Evolutionary conservation across 1,139 yeast species (phyloP).

Genomic region (Hyphopichia pseudoburtonii): DNA sequence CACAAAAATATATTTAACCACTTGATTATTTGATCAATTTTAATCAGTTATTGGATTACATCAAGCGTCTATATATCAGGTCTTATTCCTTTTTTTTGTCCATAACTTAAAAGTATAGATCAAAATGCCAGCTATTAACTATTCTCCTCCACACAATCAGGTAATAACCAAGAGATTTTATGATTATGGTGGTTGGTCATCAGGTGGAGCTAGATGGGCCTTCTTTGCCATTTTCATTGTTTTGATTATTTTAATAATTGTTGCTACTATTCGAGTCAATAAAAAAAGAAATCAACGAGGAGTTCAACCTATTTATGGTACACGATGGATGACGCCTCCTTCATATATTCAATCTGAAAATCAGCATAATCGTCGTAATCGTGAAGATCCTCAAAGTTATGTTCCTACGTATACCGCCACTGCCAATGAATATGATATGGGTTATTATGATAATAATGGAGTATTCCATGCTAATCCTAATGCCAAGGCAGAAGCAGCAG

Average conservation of each 20-base stretch:
- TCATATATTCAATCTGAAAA: conserved; percentile 73
- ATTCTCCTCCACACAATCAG: no score
- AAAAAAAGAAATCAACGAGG: conserved; percentile 62
- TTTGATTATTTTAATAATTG: conserved; percentile 47
- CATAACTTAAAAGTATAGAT: no score
- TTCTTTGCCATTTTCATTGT: conserved; percentile 54
- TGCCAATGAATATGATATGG: conserved; percentile 72
- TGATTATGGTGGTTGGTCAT: conserved; percentile 20
- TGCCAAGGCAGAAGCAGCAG: conserved; percentile 16
- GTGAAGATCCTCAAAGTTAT: conserved; percentile 34
- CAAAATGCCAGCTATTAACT: no score
- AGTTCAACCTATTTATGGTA: conserved; percentile 70
- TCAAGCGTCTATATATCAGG: no score
- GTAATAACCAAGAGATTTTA: conserved; percentile 10
- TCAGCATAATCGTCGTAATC: conserved; percentile 45
- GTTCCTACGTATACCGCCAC: conserved; percentile 70
- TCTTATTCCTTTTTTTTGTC: no score
- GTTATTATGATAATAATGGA: conserved; percentile 76
- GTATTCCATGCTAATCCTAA: conserved; percentile 43
- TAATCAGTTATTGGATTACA: no score
- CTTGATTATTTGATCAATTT: no score
- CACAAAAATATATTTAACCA: no score
- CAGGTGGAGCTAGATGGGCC: conserved; percentile 54
- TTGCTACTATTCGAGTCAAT: conserved; percentile 59
- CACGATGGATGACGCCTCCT: conserved; percentile 92